Conservation (phyloP, 2,329 filamentous ascomycete genomes). For the Apiospora malaysiana region DNA sequence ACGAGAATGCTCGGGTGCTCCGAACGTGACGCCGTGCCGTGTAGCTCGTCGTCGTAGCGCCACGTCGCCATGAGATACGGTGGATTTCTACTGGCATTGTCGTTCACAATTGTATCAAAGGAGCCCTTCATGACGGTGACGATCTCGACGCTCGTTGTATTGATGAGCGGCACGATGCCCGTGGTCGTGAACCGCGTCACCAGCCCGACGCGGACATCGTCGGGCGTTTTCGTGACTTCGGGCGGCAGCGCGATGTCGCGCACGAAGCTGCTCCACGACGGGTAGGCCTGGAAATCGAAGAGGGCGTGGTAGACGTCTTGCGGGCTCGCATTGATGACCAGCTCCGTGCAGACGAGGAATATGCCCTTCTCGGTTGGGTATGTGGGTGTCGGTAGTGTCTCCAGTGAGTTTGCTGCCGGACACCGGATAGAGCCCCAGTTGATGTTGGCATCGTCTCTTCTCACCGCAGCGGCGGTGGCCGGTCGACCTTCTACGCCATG, state of each 20-base stretch:
- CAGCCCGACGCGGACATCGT: constrained; percentile 34
- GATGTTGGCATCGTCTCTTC: background rate
- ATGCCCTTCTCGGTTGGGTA: constrained; percentile 32
- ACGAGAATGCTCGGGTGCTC: constrained; percentile 36
- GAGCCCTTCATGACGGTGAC: constrained; percentile 30
- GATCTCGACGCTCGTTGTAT: constrained; percentile 36
- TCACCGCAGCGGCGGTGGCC: background rate
- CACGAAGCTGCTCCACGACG: constrained; percentile 37
- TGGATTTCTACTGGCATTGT: background rate
- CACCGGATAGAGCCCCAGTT: constrained; percentile 24
- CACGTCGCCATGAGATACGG: constrained; percentile 34
- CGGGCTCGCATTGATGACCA: constrained; percentile 30
- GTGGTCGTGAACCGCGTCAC: constrained; percentile 33
- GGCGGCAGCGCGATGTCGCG: constrained; percentile 30
- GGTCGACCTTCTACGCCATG: background rate
- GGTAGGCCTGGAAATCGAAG: constrained; percentile 35
- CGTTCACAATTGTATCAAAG: background rate
- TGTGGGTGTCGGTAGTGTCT: constrained; percentile 26
- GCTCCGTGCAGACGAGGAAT: constrained; percentile 35
- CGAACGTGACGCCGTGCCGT: constrained; percentile 27
- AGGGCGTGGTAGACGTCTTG: constrained; percentile 31
- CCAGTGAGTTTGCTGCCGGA: background rate
- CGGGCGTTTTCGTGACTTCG: constrained; percentile 31
- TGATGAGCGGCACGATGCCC: constrained; percentile 31
- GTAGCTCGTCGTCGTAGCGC: constrained; percentile 32